Percentiles rank a stretch among this genome's conserved stretches.
Conservation (phyloP, 441 rosid species). For the Breynia disticha region DNA sequence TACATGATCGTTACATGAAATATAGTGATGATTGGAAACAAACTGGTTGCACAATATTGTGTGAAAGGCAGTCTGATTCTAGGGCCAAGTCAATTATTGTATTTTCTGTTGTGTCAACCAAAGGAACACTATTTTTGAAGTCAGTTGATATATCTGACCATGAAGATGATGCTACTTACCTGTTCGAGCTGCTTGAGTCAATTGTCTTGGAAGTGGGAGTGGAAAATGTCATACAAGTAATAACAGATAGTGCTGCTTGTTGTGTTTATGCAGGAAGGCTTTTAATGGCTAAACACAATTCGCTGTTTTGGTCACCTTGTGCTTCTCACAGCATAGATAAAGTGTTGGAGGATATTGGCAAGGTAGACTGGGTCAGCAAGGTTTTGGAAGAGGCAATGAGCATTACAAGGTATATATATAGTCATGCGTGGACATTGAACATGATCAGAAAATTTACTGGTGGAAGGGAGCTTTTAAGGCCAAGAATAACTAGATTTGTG, state of each 20-base stretch:
- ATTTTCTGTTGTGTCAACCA: slow-evolving; percentile 35
- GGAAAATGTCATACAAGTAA: slow-evolving; percentile 49
- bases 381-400: slow-evolving; percentile 45
- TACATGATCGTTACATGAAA: slow-evolving; percentile 30
- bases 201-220: slow-evolving; percentile 49
- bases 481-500: slow-evolving; percentile 30
- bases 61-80: slow-evolving; percentile 37
- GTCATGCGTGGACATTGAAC: slow-evolving; percentile 35
- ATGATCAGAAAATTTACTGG: slow-evolving; percentile 46
- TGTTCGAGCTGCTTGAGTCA: slow-evolving; percentile 49
- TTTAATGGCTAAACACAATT: slow-evolving; percentile 44
- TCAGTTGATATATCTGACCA: slow-evolving; percentile 44
- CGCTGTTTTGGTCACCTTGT: slow-evolving; percentile 57
- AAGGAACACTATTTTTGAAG: slow-evolving; percentile 44
- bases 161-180: slow-evolving; percentile 39
- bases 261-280: slow-evolving; percentile 47
- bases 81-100: slow-evolving; percentile 29
- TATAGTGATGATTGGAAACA: slow-evolving; percentile 44
- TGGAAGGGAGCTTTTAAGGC: slow-evolving; percentile 42
- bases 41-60: slow-evolving; percentile 53
- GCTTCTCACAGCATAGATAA: slow-evolving; percentile 45
- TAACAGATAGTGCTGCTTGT: slow-evolving; percentile 38
- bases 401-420: slow-evolving; percentile 31
- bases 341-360: slow-evolving; percentile 56
- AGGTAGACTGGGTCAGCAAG: slow-evolving; percentile 37